Base-by-base conservation (phyloP, 1,284 basidiomycete species). In the Exobasidium cylindrosporum region DNA sequence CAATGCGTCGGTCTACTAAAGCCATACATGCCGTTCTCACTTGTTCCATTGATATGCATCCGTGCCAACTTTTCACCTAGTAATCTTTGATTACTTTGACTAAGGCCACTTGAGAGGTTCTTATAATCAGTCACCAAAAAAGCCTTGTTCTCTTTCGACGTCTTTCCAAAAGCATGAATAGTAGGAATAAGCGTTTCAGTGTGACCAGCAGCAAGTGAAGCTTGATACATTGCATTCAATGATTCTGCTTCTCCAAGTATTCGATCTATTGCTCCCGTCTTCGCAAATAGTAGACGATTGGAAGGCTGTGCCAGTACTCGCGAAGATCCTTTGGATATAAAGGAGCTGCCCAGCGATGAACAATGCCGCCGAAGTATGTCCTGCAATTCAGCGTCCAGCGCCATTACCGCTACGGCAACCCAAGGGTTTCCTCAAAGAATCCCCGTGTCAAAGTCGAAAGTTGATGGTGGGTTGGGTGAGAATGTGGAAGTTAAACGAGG, bases 41-140 rank as follows among this genome's bases (percentile, higher is more conserved):
- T 58, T 23, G 49, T 52, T 35, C 49, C 61, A 17, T 43, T 7
- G 40, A 21, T 29, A 43, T 65, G 63, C 61, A 65, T 59, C 29
- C 45, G 28, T 3, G 63, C 63, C 43, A 65, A 54, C 28, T 56
- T 56, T 43, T 45, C 32, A 14, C 63, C 63, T 17, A 65, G 45
- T 3, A 32, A 63, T 21, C 14, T 17, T 28, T 65, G 63, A 10
- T 26, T 57, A 1, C 30, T n/a, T 2, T 17, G 21, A 30, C 46
- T 31, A 5, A 63, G 23, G 1, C 31, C 28, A 6, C 43, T 32
- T 5, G 30, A 45, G 17, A 65, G 44, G 21, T 58, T 11, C 7
- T 54, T 47, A 35, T 62, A 65, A 52, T 65, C 63, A 21, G 63
- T 65, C 45, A 62, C 54, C 28, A 65, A 46, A 29, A 62, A 65